phyloP scores from a whole-genome alignment of 805 yeast genomes.

The Danielia reshetovae region DNA sequence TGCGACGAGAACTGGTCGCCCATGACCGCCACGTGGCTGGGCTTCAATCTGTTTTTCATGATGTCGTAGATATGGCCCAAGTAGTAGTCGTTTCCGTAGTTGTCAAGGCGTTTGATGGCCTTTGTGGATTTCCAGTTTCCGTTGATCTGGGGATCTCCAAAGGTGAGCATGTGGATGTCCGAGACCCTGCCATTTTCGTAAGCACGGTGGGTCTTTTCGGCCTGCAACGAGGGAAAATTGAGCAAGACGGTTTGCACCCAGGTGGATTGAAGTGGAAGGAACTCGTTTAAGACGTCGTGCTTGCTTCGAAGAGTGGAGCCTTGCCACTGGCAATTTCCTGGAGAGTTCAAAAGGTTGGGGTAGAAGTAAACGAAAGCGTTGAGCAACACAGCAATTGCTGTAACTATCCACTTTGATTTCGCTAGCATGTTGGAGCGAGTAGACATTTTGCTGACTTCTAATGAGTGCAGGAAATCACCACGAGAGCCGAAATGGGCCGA shows the following conservation, averaged over 20 bases:
- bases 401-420: slow-evolving; percentile 22
- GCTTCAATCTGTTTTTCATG: slow-evolving; percentile 61
- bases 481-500: no score
- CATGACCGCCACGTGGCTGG: slow-evolving; percentile 81
- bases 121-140: slow-evolving; percentile 77
- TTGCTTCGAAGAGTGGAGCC: slow-evolving; percentile 13
- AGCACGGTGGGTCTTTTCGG: slow-evolving; percentile 4
- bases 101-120: slow-evolving; percentile 72
- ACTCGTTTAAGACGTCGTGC: slow-evolving; percentile 10
- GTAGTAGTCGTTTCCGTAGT: slow-evolving; percentile 84
- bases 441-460: no score
- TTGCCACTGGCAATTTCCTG: slow-evolving; percentile 61
- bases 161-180: slow-evolving; percentile 67
- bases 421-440: no score
- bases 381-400: slow-evolving; percentile 40
- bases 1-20: slow-evolving; percentile 93
- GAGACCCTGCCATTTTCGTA: slow-evolving; percentile 21
- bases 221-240: slow-evolving; percentile 21
- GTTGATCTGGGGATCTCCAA: slow-evolving; percentile 97
- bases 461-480: no score
- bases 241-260: slow-evolving; percentile 16
- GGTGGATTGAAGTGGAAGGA: slow-evolving; percentile 6
- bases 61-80: slow-evolving; percentile 76
- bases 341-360: slow-evolving; percentile 52
- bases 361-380: slow-evolving; percentile 72